Evolutionary conservation across 345 rosid species (phyloP), one percentile per base, ranked within the genome.

Genomic region (Carallia brachiata): DNA sequence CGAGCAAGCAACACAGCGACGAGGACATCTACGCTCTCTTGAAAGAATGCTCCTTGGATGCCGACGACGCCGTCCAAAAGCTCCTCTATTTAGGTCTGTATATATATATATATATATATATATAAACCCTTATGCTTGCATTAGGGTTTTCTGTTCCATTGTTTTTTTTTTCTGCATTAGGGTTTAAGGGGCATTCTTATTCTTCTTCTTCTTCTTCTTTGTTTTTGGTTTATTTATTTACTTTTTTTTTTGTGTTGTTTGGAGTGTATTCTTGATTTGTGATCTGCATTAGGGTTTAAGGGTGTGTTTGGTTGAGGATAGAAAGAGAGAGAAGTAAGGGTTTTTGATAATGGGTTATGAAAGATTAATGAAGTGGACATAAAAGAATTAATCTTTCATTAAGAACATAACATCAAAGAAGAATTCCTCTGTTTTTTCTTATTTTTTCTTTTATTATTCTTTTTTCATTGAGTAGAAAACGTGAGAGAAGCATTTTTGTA

Each of bases 11-110:
- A 47, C 80, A 77, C 71, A 66, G 68, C 28, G 80, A 77, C 67
- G 80, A 77, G 27, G 80, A 77, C n/a, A 68, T 77, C 40, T 71
- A 66, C 66, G 28, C 76, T 63, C 69, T 67, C 12, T 75, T 77
- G 50, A 44, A 62, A 17, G 80, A 71, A 53, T 77, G 80, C 52
- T 34, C 72, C 1, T 71, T 77, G 80, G 80, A 77, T 67, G 72
- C 76, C 39, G n/a, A 77, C 7, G 80, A 77, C 19, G 66, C 80
- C 44, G 69, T 75, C 8, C 76, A 71, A 18, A 77, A 67, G 66
- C 69, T 77, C 2, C 75, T 71, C 56, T 67, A 71, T 77, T 61
- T 77, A 62, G 80, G 80, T 23, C 23, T 23, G 23, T 23, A 23
- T 76, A 84, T 70, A 63, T 36, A 36, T n/a, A 1, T 32, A 1